Base-by-base conservation (phyloP, 257 asterid genomes). In the Solanum habrochaites region DNA sequence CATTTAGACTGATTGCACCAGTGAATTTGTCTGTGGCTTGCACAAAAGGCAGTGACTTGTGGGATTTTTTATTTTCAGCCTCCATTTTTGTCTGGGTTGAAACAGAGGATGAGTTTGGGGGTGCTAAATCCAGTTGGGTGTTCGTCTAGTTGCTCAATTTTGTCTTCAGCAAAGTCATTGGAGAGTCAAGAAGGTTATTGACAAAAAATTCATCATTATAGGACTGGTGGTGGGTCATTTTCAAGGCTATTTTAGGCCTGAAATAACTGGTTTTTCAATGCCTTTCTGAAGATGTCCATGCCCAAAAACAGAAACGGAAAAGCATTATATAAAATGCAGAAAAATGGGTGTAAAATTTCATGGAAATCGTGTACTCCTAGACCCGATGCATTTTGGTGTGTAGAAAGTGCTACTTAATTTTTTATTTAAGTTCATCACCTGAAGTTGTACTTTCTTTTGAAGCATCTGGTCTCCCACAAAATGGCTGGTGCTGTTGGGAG, bases 401-500 rank as follows among this genome's bases (percentile, higher is more conserved):
- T 25, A 56, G 64, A 56, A 93, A 40, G 58, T 75, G 6, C 83
- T 11, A 21, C 58, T 40, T 35, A 74, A 40, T 83, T 40, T 35
- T 7, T 87, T 67, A 42, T 73, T 78, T 25, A 18, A 52, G 7
- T 78, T 71, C 23, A 43, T 87, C 35, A 74, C 42, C 35, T 77
- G 16, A 67, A 80, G 75, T 31, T 86, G 21, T 89, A 32, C 52
- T 87, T 16, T 37, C 49, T 43, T 45, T 88, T 87, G 89, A 85
- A 96, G 99, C 98, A 86, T 90, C 90, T 88, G 99, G 99, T 89
- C 90, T 96, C 86, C 86, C 93, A 64, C 92, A 98, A 87, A 98
- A 95, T 82, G 99, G 96, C 87, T 96, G 89, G 90, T 90, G 85
- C 92, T 94, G 39, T 66, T 94, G 88, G 99, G 98, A 87, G 98